Conservation (phyloP, 2,329 filamentous ascomycete species). For the Talaromyces sp. region DNA sequence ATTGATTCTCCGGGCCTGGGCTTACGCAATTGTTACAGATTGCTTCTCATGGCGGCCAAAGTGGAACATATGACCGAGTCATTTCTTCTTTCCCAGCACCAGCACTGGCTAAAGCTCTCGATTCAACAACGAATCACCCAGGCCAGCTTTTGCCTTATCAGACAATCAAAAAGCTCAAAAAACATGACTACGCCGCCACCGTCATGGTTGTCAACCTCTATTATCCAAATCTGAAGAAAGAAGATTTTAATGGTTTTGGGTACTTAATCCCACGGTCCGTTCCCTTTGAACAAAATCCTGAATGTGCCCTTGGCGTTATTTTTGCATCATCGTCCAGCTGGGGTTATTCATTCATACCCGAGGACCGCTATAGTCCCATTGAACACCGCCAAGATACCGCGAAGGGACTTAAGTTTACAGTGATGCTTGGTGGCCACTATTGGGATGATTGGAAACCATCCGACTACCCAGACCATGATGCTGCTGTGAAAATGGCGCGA, state of each 20-base stretch:
- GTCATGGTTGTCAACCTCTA: constrained; percentile 94
- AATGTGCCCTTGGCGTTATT: constrained; percentile 84
- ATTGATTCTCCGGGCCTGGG: background rate
- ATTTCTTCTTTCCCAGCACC: constrained; percentile 37
- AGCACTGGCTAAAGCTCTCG: constrained; percentile 30
- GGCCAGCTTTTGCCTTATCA: constrained; percentile 13
- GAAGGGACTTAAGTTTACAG: constrained; percentile 80
- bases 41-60: background rate
- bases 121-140: constrained; percentile 7
- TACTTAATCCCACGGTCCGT: constrained; percentile 84
- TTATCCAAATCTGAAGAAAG: constrained; percentile 68
- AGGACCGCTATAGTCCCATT: background rate
- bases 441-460: constrained; percentile 66
- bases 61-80: constrained; percentile 29
- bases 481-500: constrained; percentile 71
- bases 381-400: constrained; percentile 48
- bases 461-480: constrained; percentile 64
- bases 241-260: constrained; percentile 70
- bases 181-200: constrained; percentile 66
- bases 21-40: background rate
- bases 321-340: constrained; percentile 76
- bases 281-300: constrained; percentile 72
- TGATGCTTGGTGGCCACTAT: constrained; percentile 94
- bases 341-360: constrained; percentile 42
- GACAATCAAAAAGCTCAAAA: constrained; percentile 27